Evolutionary conservation across 345 rosid genomes (phyloP).

Genomic region (Melastoma malabathricum): DNA sequence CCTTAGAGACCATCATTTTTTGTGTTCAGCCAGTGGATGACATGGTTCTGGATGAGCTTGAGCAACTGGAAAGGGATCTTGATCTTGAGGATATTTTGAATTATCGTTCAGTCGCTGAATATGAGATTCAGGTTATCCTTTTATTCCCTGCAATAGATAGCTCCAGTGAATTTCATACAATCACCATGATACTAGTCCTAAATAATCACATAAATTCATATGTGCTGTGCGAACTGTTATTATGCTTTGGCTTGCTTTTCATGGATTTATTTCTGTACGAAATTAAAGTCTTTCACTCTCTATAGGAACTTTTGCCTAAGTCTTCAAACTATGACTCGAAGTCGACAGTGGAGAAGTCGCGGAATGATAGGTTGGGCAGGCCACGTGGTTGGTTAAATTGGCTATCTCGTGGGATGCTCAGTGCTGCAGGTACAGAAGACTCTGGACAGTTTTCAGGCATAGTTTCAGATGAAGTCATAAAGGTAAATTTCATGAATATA

Average conservation of each 20-base stretch:
- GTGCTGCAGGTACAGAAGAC: constrained; percentile 96
- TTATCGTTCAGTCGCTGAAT: constrained; percentile 76
- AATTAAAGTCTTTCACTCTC: constrained; percentile 3
- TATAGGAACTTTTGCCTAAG: constrained; percentile 44
- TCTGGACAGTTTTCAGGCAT: constrained; percentile 88
- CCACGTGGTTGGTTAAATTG: constrained; percentile 93
- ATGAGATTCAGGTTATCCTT: constrained; percentile 62
- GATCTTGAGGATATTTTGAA: constrained; percentile 76
- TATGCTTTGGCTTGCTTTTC: background rate
- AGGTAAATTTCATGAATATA: constrained; percentile 30
- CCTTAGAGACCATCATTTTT: constrained; percentile 3
- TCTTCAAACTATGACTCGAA: constrained; percentile 19
- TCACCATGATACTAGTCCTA: background rate
- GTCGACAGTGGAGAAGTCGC: constrained; percentile 37
- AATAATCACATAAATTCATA: background rate
- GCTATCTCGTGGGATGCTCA: constrained; percentile 97
- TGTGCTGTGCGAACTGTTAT: background rate
- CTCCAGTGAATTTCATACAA: constrained; percentile 1
- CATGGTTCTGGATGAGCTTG: constrained; percentile 52
- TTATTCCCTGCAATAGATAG: background rate
- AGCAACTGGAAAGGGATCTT: constrained; percentile 77
- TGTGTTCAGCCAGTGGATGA: constrained; percentile 48
- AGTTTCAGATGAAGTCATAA: constrained; percentile 84
- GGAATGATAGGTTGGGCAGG: constrained; percentile 42
- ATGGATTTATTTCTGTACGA: constrained; percentile 2